phyloP scores from a whole-genome alignment of 768 basidiomycete genomes.

The Strobilomyces dryophilus region DNA sequence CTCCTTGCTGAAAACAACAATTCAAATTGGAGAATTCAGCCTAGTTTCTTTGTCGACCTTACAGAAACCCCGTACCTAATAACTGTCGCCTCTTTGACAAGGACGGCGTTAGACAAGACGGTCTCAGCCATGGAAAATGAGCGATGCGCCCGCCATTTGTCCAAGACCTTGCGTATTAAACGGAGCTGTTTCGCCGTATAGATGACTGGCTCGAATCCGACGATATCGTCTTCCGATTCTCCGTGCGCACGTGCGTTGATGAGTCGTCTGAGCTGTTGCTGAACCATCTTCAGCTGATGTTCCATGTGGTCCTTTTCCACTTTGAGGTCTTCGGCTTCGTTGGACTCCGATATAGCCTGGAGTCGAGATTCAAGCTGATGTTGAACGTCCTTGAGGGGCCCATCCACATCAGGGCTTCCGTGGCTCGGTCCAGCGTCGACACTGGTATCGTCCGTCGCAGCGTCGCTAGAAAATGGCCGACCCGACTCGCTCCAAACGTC shows the following conservation, averaged over 20 bases:
- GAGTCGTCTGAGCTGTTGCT: slow-evolving; percentile 76
- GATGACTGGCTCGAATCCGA: slow-evolving; percentile 73
- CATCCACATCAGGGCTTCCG: slow-evolving; percentile 63
- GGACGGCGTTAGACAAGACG: slow-evolving; percentile 77
- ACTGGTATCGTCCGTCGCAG: slow-evolving; percentile 85
- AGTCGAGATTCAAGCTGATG: slow-evolving; percentile 69
- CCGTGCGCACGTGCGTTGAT: slow-evolving; percentile 74
- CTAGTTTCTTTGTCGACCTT: background rate
- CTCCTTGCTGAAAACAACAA: slow-evolving; percentile 57
- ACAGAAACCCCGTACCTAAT: slow-evolving; percentile 55
- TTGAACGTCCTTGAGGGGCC: slow-evolving; percentile 65
- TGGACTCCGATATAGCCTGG: slow-evolving; percentile 57
- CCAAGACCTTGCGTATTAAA: slow-evolving; percentile 77
- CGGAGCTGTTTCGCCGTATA: slow-evolving; percentile 81
- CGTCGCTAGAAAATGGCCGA: slow-evolving; percentile 73
- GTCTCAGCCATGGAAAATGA: slow-evolving; percentile 92
- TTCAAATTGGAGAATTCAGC: slow-evolving; percentile 6
- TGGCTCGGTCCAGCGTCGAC: slow-evolving; percentile 60
- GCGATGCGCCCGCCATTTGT: slow-evolving; percentile 80
- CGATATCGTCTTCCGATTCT: slow-evolving; percentile 60
- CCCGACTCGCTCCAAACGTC: slow-evolving; percentile 89
- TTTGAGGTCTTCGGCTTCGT: slow-evolving; percentile 80
- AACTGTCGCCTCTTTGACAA: slow-evolving; percentile 92
- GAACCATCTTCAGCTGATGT: slow-evolving; percentile 76
- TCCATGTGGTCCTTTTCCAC: slow-evolving; percentile 94